Evolutionary conservation across 1,284 basidiomycete species (phyloP).

Genomic region (Boletus semigastroideus): DNA sequence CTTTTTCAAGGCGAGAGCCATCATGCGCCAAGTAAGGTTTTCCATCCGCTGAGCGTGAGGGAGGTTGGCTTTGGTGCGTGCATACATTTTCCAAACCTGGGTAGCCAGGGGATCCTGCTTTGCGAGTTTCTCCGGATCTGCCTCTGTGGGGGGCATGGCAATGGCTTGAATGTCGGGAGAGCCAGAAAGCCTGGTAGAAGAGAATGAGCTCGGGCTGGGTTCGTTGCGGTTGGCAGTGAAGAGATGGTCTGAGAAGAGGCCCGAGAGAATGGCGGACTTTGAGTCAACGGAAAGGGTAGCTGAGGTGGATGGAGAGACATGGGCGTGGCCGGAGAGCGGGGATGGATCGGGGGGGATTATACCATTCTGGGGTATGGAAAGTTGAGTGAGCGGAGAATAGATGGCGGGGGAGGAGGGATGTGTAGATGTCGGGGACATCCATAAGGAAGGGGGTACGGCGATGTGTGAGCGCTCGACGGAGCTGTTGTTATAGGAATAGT

Average conservation of each 20-base stretch:
- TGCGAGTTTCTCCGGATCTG: constrained; percentile 63
- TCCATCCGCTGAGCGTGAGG: constrained; percentile 96
- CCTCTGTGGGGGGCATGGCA: constrained; percentile 40
- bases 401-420: constrained; percentile 41
- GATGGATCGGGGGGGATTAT: constrained; percentile 35
- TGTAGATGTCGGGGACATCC: constrained; percentile 72
- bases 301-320: constrained; percentile 42
- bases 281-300: constrained; percentile 44
- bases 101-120: constrained; percentile 89
- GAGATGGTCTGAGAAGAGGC: constrained; percentile 70
- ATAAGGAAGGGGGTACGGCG: constrained; percentile 69
- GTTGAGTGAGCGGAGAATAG: constrained; percentile 33
- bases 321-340: constrained; percentile 32
- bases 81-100: constrained; percentile 97
- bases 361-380: constrained; percentile 38
- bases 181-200: constrained; percentile 63
- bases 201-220: constrained; percentile 49
- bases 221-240: constrained; percentile 46
- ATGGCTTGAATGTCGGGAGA: constrained; percentile 60
- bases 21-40: constrained; percentile 97
- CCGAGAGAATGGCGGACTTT: constrained; percentile 62
- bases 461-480: constrained; percentile 51
- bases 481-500: constrained; percentile 34
- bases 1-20: constrained; percentile 91
- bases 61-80: constrained; percentile 81